Base-by-base conservation (phyloP, 805 yeast genomes). In the Tetrapisispora phaffii region DNA sequence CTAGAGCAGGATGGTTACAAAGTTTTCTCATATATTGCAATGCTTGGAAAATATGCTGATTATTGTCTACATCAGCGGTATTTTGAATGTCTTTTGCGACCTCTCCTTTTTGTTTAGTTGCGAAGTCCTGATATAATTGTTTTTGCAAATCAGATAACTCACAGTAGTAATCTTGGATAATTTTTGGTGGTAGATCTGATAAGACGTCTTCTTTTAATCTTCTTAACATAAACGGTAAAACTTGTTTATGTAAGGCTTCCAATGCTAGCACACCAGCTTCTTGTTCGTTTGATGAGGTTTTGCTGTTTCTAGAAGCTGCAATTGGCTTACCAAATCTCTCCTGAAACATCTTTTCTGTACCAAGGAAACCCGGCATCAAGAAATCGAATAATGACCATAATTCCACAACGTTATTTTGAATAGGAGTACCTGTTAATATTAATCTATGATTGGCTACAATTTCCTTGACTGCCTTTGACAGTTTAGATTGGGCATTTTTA, bases 301-400 rank as follows among this genome's bases (percentile, higher is more conserved):
- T 90, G 53, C 87, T 81, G 53, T 85, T 86, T 59, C 96, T 74
- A 34, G 95, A 83, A 1, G 95, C 90, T 3, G 97, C 90, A 61
- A 93, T 93, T 2, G 99, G 99, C 58, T 89, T 89, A n/a, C 97
- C 94, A 72, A 90, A 93, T 53, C 89, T 76, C 50, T 90, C 97
- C 57, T 88, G 93, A 69, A 93, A 93, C 41, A 82, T 75, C 64
- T 88, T 90, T 58, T 93, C 98, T 2, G 94, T 81, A 13, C 99
- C 99, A 51, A 93, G 70, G 58, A 93, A 93, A 0, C 99, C 99
- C 2, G 99, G 99, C 99, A 93, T 93, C 63, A 93, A 72, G 63
- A 88, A 93, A 64, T 93, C 98, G 70, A 93, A 93, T 57, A 93
- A 70, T 3, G 98, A 93, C 99, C 99, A 93, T 50, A 93, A 70